phyloP scores from a whole-genome alignment of 768 basidiomycete species.

The Rhizopogon roseolus region DNA sequence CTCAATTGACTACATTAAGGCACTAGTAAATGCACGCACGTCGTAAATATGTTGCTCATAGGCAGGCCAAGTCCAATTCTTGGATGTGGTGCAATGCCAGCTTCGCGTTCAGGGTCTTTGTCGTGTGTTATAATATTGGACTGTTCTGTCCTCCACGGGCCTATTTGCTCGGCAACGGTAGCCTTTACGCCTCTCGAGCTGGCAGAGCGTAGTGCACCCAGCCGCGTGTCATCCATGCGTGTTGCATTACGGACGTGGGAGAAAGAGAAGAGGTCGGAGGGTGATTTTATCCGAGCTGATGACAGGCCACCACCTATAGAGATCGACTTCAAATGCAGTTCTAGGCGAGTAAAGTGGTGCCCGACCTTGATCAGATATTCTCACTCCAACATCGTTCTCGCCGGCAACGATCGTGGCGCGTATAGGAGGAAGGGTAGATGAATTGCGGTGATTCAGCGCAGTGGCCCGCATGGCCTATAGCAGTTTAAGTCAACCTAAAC shows the following conservation, averaged over 20 bases:
- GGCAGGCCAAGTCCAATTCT: slow-evolving; percentile 80
- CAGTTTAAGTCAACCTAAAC: neutral
- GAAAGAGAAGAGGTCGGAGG: slow-evolving; percentile 85
- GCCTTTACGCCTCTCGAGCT: slow-evolving; percentile 64
- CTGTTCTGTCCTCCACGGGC: slow-evolving; percentile 31
- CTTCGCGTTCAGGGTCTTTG: slow-evolving; percentile 37
- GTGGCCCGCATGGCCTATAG: slow-evolving; percentile 74
- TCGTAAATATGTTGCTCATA: slow-evolving; percentile 87
- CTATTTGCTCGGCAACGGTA: slow-evolving; percentile 78
- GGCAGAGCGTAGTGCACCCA: slow-evolving; percentile 63
- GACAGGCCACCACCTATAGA: slow-evolving; percentile 66
- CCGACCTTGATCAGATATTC: slow-evolving; percentile 87
- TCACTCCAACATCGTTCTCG: slow-evolving; percentile 68
- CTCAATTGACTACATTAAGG: neutral
- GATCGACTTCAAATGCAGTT: slow-evolving; percentile 7
- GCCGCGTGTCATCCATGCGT: slow-evolving; percentile 59
- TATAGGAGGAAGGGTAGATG: slow-evolving; percentile 52
- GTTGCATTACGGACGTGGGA: slow-evolving; percentile 78
- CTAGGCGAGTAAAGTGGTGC: neutral
- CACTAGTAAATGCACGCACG: slow-evolving; percentile 36
- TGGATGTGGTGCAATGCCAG: slow-evolving; percentile 48
- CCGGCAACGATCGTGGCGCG: slow-evolving; percentile 73
- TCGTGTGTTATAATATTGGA: slow-evolving; percentile 16
- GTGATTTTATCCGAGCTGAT: slow-evolving; percentile 47
- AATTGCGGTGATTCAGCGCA: slow-evolving; percentile 40